Evolutionary conservation across 805 yeast genomes (phyloP), one percentile per base, ranked within the genome.

Genomic region (Kazachstania bromeliacearum): DNA sequence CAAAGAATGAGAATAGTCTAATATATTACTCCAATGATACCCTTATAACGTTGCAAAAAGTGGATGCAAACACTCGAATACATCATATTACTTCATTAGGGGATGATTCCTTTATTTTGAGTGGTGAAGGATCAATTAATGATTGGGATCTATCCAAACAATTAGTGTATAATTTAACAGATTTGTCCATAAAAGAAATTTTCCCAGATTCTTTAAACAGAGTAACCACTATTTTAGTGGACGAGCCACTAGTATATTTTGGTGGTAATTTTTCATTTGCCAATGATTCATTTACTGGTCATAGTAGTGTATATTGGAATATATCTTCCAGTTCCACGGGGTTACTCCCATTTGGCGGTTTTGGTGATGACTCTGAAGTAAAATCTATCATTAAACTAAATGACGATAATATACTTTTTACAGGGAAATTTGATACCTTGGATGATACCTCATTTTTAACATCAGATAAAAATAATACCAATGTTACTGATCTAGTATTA

Each of bases 221-320:
- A 3, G 78, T 79, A 2, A 46, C 55, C 3, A 48, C 77, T 0
- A 67, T 73, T 0, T 61, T 63, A 28, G 71, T 75, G 37, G 78
- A 77, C 57, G 55, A 60, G 23, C 59, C 70, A 16, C 38, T 73
- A 16, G 68, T 85, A 0, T 85, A 83, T 50, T 70, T 84, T 33
- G 98, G 96, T 7, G 98, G 98, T 15, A 68, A 73, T 40, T 73
- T 89, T 45, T 54, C 66, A 5, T 77, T 66, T 53, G 65, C 72
- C 38, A 55, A 62, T 31, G 65, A 32, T 60, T 77, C 6, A 50
- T 66, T 45, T 8, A 37, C 34, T 3, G 46, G 46, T 3, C 45
- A 51, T 35, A 40, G 85, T 34, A 81, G 73, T 0, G 77, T 82
- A 7, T 59, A 75, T 4, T 89, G 84, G 68, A 69, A 84, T 57